phyloP scores from a whole-genome alignment of 768 basidiomycete species.

The Pleurotus salmoneostramineus region DNA sequence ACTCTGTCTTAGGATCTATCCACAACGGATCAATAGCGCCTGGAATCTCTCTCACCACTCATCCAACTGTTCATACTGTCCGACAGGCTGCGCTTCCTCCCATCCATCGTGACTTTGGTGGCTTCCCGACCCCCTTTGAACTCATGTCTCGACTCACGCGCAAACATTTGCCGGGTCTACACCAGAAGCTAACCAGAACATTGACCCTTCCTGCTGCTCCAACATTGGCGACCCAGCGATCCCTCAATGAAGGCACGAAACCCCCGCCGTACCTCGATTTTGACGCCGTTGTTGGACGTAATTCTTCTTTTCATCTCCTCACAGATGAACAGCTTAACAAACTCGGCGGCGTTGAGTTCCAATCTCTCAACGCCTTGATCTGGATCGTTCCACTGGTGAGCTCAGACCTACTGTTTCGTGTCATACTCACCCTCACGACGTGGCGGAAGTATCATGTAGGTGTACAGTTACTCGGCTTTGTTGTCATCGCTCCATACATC shows the following conservation, averaged over 20 bases:
- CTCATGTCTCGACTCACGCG: conserved; percentile 46
- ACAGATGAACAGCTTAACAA: conserved; percentile 86
- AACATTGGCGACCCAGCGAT: conserved; percentile 47
- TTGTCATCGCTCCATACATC: conserved; percentile 82
- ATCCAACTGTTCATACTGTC: conserved; percentile 15
- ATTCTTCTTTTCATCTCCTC: conserved; percentile 66
- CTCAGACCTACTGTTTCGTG: too few relatives aligned
- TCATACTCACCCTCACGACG: conserved; percentile 2
- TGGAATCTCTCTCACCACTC: conserved; percentile 16
- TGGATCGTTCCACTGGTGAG: conserved; percentile 59
- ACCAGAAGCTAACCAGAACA: conserved; percentile 57
- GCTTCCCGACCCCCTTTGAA: conserved; percentile 69
- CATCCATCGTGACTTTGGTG: conserved; percentile 57
- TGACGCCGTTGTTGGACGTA: conserved; percentile 79
- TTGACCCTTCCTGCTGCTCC: conserved; percentile 73
- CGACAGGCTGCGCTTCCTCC: conserved; percentile 16
- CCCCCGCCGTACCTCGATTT: conserved; percentile 82
- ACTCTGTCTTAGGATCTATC: conserved; percentile 14
- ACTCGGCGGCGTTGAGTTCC: conserved; percentile 90
- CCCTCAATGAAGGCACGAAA: conserved; percentile 36
- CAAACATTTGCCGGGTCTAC: conserved; percentile 59
- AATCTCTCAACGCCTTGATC: conserved; percentile 73
- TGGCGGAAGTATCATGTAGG: conserved; percentile 69
- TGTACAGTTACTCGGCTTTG: conserved; percentile 63
- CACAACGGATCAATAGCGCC: conserved; percentile 14